Evolutionary conservation across 306 rosid species (phyloP), one percentile per base, ranked within the genome.

Genomic region (Rosa persica): DNA sequence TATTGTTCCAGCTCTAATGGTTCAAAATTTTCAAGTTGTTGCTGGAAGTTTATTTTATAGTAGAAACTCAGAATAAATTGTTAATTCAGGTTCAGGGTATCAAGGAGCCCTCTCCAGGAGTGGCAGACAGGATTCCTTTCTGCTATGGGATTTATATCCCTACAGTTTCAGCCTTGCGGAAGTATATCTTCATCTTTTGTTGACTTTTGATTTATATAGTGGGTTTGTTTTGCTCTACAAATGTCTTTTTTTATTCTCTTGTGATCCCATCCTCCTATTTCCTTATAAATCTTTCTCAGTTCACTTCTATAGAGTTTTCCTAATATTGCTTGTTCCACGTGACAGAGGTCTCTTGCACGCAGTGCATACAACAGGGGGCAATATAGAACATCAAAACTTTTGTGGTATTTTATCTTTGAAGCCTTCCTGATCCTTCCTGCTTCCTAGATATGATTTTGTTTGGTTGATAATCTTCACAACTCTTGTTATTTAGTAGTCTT

Each of bases 311-410:
- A 52, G 78, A 23, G 52, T 78, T 70, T 62, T 46, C 68, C 25
- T 48, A 62, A 81, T 70, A n/a, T 5, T 19, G 20, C 67, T 69
- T 79, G 58, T 77, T 79, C 70, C 66, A 58, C 16, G 80, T 87
- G 78, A 60, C 88, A 95, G 98, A 85, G 97, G 67, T 87, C 98
- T 67, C 96, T 95, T 79, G 98, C 98, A 58, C 97, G 93, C 65
- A 92, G 88, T 89, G 98, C 98, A 17, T 95, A 95, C 84, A 89
- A 89, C 79, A 92, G 96, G 87, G 98, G 97, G 83, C 98, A 95
- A 54, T 95, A 89, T 76, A 88, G 84, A 85, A 79, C 62, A 68
- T 87, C 98, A 42, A 89, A 88, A 90, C 74, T 78, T 74, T 81
- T 91, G 4, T 88, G 91, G 91, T 86, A 77, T 22, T 54, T 23